Percentiles rank a stretch among this genome's conserved stretches.
phyloP scores from a whole-genome alignment of 495 filamentous ascomycete genomes.

The Hypomontagnella submonticulosa region DNA sequence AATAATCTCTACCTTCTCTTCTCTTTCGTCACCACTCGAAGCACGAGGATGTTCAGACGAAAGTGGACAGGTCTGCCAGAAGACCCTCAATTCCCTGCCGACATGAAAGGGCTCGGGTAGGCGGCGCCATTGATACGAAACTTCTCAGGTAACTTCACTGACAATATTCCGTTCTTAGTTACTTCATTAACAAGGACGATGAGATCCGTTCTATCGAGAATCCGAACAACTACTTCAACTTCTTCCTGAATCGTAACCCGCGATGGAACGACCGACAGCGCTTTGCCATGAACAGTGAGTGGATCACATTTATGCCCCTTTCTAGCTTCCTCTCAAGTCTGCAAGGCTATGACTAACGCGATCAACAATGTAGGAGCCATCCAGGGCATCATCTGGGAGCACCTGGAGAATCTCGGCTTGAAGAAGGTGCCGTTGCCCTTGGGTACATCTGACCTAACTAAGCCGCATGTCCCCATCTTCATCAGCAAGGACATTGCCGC shows the following conservation, averaged over 20 bases:
- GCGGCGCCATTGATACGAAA: constrained; percentile 33
- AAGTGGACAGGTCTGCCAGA: constrained; percentile 70
- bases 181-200: constrained; percentile 75
- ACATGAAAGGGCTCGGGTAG: constrained; percentile 77
- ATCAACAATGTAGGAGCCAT: constrained; percentile 64
- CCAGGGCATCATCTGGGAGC: constrained; percentile 66
- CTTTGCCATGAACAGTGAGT: constrained; percentile 75
- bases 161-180: constrained; percentile 57
- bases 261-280: constrained; percentile 76
- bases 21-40: neutral
- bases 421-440: constrained; percentile 69
- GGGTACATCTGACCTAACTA: constrained; percentile 48
- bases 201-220: constrained; percentile 75
- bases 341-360: constrained; percentile 1
- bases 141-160: constrained; percentile 19
- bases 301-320: constrained; percentile 1
- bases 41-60: constrained; percentile 73
- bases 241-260: constrained; percentile 73
- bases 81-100: constrained; percentile 71
- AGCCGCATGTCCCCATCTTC: constrained; percentile 76
- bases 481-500: constrained; percentile 64
- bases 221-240: constrained; percentile 76
- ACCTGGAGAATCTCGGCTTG: constrained; percentile 69
- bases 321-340: neutral
- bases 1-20: neutral